phyloP scores from a whole-genome alignment of 768 basidiomycete species.

The Phaeotremella skinneri region DNA sequence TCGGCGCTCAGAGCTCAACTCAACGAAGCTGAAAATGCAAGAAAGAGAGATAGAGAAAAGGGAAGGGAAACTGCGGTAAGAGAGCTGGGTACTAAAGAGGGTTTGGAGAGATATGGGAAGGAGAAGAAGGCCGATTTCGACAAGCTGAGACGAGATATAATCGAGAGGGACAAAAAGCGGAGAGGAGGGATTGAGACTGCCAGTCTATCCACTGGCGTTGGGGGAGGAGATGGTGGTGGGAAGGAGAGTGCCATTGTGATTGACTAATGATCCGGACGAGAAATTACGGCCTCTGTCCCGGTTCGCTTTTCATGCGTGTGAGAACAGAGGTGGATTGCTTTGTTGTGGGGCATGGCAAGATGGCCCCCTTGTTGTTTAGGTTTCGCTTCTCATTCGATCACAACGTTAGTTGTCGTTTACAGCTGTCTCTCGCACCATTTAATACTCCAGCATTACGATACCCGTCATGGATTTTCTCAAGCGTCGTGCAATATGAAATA shows the following conservation, averaged over 20 bases:
- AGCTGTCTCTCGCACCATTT: no score
- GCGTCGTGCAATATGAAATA: no score
- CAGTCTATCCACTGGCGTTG: constrained; percentile 8
- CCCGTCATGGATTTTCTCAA: no score
- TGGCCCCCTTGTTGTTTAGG: no score
- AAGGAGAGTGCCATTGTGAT: constrained; percentile 37
- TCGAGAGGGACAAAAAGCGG: constrained; percentile 35
- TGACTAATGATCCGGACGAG: constrained; percentile 18
- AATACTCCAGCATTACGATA: no score
- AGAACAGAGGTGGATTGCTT: no score
- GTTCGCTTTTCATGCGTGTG: no score
- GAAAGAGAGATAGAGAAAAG: constrained; percentile 39
- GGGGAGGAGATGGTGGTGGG: constrained; percentile 17
- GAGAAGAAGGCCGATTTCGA: constrained; percentile 41
- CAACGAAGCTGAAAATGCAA: constrained; percentile 28
- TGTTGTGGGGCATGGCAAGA: no score
- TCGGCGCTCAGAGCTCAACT: constrained; percentile 39
- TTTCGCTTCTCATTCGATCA: no score
- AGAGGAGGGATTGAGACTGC: no score
- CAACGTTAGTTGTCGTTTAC: no score
- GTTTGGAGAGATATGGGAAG: constrained; percentile 30
- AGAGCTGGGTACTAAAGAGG: constrained; percentile 28
- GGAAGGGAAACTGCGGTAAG: constrained; percentile 35
- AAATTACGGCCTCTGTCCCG: no score
- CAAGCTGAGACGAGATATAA: constrained; percentile 32